Base-by-base conservation (phyloP, 805 yeast species). In the Candida namnaoensis region DNA sequence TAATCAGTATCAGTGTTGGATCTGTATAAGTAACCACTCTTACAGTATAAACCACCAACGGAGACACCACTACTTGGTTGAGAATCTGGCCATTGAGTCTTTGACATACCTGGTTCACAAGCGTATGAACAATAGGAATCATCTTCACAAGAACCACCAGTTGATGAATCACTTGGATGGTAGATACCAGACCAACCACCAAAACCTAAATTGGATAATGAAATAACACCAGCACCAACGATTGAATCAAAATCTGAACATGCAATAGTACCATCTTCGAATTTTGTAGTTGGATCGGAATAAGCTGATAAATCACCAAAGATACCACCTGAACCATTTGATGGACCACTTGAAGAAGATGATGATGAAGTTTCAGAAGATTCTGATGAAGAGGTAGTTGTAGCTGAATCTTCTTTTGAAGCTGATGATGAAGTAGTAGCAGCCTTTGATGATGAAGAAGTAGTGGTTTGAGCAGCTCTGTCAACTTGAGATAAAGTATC, bases 31-130 rank as follows among this genome's bases (percentile, higher is more conserved):
- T 78, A 78, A 53, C 98, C 98, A 61, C 68, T 66, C 64, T 82
- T 74, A 76, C 99, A 91, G 56, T 66, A 62, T 56, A 91, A 76
- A 61, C 99, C 99, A 68, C 99, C 99, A 51, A 91, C 78, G 36
- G 97, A 84, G 43, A 82, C 83, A 70, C 98, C 98, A 63, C 69
- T 75, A 42, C 83, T 50, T 43, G 98, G 98, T 72, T 91, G 99
- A 42, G 61, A 50, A 37, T 81, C 66, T 48, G 98, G 98, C 95
- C 95, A 91, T 72, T 91, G 99, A 43, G 97, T 88, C 80, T 91
- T 91, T 58, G 97, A 87, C 96, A 88, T 87, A 76, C 98, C 99
- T 36, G 96, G 80, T 72, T 88, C 95, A 73, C 99, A 91, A 45
- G 98, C 95, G 68, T 91, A 91, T 45, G 98, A 91, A 71, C 99